A percentile compares a stretch with the other conserved stretches of the same genome.
Evolutionary conservation across 306 rosid genomes (phyloP).

Genomic region (Vicia sativa): DNA sequence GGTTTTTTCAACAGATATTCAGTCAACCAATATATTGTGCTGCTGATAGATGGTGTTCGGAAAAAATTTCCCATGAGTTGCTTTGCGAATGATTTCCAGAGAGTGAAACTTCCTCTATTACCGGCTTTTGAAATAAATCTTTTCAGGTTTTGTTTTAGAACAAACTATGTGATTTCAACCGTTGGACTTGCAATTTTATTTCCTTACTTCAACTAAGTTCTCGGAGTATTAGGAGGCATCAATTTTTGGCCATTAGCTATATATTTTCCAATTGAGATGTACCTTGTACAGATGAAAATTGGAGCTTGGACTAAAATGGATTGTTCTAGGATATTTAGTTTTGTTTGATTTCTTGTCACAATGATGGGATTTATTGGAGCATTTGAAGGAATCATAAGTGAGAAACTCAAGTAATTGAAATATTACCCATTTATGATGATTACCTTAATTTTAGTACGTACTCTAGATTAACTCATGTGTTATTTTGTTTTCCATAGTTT

Average conservation of each 20-base stretch:
- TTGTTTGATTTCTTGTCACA: slow-evolving; percentile 65
- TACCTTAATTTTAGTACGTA: no score
- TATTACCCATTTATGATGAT: no score
- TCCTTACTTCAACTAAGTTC: slow-evolving; percentile 85
- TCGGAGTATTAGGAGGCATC: slow-evolving; percentile 81
- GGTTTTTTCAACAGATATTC: slow-evolving; percentile 51
- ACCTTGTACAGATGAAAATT: slow-evolving; percentile 67
- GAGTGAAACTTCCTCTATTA: slow-evolving; percentile 56
- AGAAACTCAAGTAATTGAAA: no score
- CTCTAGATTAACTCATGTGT: no score
- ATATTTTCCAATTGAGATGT: slow-evolving; percentile 92
- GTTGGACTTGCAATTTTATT: slow-evolving; percentile 63
- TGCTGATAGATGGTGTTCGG: slow-evolving; percentile 58
- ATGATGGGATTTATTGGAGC: slow-evolving; percentile 65
- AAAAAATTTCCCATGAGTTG: slow-evolving; percentile 58
- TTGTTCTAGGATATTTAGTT: slow-evolving; percentile 64
- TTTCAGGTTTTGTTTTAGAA: slow-evolving; percentile 66
- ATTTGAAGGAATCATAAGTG: slow-evolving; percentile 57
- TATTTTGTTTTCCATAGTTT: no score
- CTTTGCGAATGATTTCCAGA: slow-evolving; percentile 56
- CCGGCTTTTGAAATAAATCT: slow-evolving; percentile 49
- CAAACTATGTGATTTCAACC: slow-evolving; percentile 68
- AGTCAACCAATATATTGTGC: slow-evolving; percentile 63
- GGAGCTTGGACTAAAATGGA: slow-evolving; percentile 77
- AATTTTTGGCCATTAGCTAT: slow-evolving; percentile 88